These are phyloP conservation scores for Babesia ovata DNA, from an alignment of 169 alveolate genomes.

Conservation along the genomic window DNA sequence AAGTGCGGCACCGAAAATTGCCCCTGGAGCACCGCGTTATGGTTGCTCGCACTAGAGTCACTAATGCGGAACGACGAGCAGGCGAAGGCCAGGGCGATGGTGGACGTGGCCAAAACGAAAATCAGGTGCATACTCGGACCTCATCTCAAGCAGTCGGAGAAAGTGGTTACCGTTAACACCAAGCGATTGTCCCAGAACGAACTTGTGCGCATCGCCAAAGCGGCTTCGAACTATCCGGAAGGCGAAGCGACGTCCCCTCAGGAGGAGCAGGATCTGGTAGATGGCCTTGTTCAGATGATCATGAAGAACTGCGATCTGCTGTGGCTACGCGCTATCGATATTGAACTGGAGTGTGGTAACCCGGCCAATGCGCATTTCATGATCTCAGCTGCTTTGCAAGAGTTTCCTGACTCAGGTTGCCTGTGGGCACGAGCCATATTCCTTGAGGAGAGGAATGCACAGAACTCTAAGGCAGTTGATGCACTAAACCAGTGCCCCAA, in stretches of 20 bases:
- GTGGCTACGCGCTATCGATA: slow-evolving; percentile 90
- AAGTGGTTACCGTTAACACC: slow-evolving; percentile 65
- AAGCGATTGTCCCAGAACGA: slow-evolving; percentile 59
- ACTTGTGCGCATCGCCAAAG: slow-evolving; percentile 55
- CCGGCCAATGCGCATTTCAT: slow-evolving; percentile 86
- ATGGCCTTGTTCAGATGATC: slow-evolving; percentile 54
- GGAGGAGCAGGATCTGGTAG: slow-evolving; percentile 55
- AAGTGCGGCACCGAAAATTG: slow-evolving; percentile 65
- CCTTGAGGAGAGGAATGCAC: slow-evolving; percentile 83
- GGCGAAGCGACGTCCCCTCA: slow-evolving; percentile 40
- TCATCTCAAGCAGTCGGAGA: slow-evolving; percentile 75
- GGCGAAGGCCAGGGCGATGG: slow-evolving; percentile 88
- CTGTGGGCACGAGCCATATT: slow-evolving; percentile 93
- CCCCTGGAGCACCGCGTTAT: slow-evolving; percentile 80
- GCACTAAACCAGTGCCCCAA: slow-evolving; percentile 93
- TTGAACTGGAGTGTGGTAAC: slow-evolving; percentile 92
- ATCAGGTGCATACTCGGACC: slow-evolving; percentile 82
- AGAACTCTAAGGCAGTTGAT: slow-evolving; percentile 87
- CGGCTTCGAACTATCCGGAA: slow-evolving; percentile 32
- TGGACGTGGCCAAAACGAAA: slow-evolving; percentile 84
- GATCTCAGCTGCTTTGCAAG: slow-evolving; percentile 91
- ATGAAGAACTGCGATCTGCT: slow-evolving; percentile 82
- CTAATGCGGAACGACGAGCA: slow-evolving; percentile 76
- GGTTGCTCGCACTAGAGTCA: slow-evolving; percentile 88
- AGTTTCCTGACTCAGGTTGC: slow-evolving; percentile 93